Evolutionary conservation across 257 asterid genomes (phyloP).

Genomic region (Fraxinus pennsylvanica): DNA sequence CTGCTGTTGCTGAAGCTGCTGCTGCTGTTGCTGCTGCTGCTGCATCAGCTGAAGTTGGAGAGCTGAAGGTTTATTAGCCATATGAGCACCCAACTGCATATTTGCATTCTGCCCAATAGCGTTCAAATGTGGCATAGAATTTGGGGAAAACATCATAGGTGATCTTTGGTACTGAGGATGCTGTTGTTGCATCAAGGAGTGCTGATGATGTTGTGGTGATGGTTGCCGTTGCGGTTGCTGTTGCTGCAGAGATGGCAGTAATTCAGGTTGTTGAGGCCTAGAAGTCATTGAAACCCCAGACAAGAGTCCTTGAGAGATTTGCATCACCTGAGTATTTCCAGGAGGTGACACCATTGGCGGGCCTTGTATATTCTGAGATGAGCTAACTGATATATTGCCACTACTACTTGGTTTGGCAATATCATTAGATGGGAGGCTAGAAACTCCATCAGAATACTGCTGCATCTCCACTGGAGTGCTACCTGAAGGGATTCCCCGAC

Average conservation of each 20-base stretch:
- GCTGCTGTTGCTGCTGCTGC: slow-evolving; percentile 29
- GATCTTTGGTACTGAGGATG: slow-evolving; percentile 81
- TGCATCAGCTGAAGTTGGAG: slow-evolving; percentile 70
- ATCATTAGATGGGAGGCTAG: slow-evolving; percentile 55
- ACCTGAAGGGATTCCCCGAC: slow-evolving; percentile 48
- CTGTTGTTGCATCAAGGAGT: slow-evolving; percentile 46
- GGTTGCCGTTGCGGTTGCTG: slow-evolving; percentile 22
- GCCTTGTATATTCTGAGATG: slow-evolving; percentile 58
- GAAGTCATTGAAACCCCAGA: slow-evolving; percentile 57
- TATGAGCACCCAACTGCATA: slow-evolving; percentile 60
- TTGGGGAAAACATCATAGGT: slow-evolving; percentile 58
- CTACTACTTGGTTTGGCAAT: slow-evolving; percentile 48
- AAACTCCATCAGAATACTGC: slow-evolving; percentile 63
- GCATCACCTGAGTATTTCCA: slow-evolving; percentile 60
- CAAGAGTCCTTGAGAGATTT: slow-evolving; percentile 76
- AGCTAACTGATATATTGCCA: slow-evolving; percentile 44
- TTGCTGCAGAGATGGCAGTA: slow-evolving; percentile 52
- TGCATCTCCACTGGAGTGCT: slow-evolving; percentile 56
- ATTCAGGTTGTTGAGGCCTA: slow-evolving; percentile 71
- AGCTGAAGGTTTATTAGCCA: slow-evolving; percentile 52
- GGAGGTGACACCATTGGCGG: slow-evolving; percentile 62
- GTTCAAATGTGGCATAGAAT: slow-evolving; percentile 64
- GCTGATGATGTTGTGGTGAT: slow-evolving; percentile 48
- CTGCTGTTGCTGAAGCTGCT: slow-evolving; percentile 7
- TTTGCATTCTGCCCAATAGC: slow-evolving; percentile 61